A percentile compares a stretch with the other conserved stretches of the same genome.
phyloP scores from a whole-genome alignment of 73 alveolate species.

The Paramecium sexaurelia region DNA sequence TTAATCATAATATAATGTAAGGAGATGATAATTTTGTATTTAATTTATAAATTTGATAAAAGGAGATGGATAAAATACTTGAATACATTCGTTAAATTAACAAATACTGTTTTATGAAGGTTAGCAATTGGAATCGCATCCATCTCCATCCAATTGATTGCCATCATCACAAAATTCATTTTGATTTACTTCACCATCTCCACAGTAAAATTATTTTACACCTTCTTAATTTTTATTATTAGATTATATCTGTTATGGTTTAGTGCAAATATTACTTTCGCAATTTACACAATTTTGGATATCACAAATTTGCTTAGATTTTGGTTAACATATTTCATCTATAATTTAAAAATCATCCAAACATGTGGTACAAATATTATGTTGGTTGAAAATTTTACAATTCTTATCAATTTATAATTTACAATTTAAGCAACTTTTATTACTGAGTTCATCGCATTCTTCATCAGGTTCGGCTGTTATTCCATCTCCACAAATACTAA shows the following conservation, averaged over 20 bases:
- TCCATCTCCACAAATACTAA: not conserved
- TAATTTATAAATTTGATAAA: too few relatives aligned
- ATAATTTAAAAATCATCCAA: too few relatives aligned
- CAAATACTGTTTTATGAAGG: not conserved
- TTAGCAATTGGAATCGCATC: not conserved
- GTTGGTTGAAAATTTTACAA: not conserved
- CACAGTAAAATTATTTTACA: not conserved
- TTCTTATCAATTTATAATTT: too few relatives aligned
- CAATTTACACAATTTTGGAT: not conserved
- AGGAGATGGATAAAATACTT: not conserved
- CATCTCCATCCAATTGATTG: not conserved
- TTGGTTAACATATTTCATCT: not conserved
- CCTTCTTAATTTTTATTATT: too few relatives aligned
- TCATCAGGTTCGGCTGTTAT: not conserved
- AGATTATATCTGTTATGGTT: not conserved
- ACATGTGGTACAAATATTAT: not conserved
- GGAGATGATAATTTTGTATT: too few relatives aligned
- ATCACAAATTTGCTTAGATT: not conserved
- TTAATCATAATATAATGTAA: not conserved
- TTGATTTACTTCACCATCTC: not conserved
- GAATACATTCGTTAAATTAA: not conserved
- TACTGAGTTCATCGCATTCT: not conserved
- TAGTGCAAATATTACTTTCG: not conserved
- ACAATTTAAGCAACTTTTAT: not conserved
- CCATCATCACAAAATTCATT: slow-evolving; percentile 17